Evolutionary conservation across 306 rosid genomes (phyloP).

Genomic region (Inga leiocalycina): DNA sequence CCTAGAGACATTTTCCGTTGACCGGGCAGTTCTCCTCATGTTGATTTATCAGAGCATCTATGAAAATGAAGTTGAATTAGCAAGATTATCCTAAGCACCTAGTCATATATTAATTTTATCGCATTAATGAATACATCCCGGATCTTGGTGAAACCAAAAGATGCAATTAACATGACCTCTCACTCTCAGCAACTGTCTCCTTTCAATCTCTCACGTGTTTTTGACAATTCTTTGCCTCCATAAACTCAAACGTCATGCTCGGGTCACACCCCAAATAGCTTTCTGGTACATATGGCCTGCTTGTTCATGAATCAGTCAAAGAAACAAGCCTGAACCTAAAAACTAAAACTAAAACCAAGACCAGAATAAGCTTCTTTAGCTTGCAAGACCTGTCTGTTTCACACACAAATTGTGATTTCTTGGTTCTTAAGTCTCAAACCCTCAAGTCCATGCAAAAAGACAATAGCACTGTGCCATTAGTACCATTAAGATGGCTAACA

Average conservation of each 20-base stretch:
- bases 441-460: not conserved
- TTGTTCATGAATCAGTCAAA: not conserved
- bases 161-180: not conserved
- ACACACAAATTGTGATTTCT: not conserved
- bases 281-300: not conserved
- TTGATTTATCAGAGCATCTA: not conserved
- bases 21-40: not conserved
- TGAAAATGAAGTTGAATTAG: not conserved
- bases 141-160: not conserved
- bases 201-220: not conserved
- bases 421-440: not conserved
- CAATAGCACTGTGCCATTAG: not conserved
- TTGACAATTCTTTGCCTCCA: not conserved
- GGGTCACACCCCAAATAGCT: not conserved
- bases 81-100: not conserved
- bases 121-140: not conserved
- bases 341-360: not conserved
- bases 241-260: not conserved
- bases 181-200: not conserved
- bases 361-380: not conserved
- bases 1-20: not conserved
- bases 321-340: not conserved
- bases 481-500: not conserved
- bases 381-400: not conserved
- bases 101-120: not conserved